Evolutionary conservation across 164 flowering plant genomes (phyloP).

Genomic region (Dillenia suffruticosa): DNA sequence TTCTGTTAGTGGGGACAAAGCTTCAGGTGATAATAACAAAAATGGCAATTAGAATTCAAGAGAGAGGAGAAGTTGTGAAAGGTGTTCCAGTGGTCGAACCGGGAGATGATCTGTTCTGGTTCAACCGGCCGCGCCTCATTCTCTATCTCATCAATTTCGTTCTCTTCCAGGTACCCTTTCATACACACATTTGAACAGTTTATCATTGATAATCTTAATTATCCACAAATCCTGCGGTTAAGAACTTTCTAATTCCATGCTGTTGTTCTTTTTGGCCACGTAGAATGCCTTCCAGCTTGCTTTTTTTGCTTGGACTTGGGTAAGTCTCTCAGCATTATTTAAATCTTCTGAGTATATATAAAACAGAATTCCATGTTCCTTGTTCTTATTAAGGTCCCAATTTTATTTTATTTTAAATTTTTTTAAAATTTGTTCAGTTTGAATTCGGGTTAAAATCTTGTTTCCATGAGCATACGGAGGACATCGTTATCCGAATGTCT

Average conservation of each 20-base stretch:
- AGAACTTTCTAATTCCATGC: not conserved
- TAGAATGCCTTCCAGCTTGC: slow-evolving; percentile 93
- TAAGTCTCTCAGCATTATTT: slow-evolving; percentile 21
- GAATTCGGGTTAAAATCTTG: slow-evolving; percentile 63
- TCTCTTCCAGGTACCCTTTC: slow-evolving; percentile 64
- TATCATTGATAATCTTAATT: not conserved
- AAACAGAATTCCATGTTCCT: no score
- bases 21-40: slow-evolving; percentile 81
- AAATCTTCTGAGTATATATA: no score
- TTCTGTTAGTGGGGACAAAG: slow-evolving; percentile 81
- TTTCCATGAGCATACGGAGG: slow-evolving; percentile 46
- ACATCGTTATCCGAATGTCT: slow-evolving; percentile 50
- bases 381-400: not conserved
- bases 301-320: slow-evolving; percentile 77
- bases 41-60: slow-evolving; percentile 74
- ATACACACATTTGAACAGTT: not conserved
- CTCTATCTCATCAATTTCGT: slow-evolving; percentile 76
- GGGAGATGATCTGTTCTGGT: slow-evolving; percentile 83
- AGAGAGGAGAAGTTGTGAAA: slow-evolving; percentile 71
- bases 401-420: not conserved
- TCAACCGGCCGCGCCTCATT: slow-evolving; percentile 65
- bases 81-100: slow-evolving; percentile 74
- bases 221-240: not conserved
- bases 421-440: slow-evolving; percentile 30
- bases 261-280: not conserved